Percentiles rank a stretch among this genome's conserved stretches.
Evolutionary conservation across 768 basidiomycete species (phyloP).

Genomic region (Auriculariales sp.): DNA sequence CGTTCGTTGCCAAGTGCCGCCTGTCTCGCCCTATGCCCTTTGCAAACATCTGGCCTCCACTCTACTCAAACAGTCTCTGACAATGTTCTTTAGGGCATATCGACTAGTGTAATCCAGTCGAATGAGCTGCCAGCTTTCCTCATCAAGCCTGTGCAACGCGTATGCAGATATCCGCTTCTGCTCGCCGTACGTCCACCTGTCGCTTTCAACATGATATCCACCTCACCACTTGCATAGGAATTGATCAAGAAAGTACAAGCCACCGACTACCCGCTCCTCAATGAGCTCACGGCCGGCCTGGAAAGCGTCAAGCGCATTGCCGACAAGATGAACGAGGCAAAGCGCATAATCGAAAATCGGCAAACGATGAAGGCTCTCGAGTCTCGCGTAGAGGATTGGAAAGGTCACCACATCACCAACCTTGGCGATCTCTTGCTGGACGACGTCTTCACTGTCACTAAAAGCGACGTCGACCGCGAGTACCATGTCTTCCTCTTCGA

Average conservation of each 20-base stretch:
- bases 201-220: slow-evolving; percentile 4
- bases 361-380: slow-evolving; percentile 80
- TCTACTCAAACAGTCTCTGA: too few species aligned
- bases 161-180: slow-evolving; percentile 95
- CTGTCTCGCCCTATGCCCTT: neutral
- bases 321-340: slow-evolving; percentile 90
- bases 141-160: slow-evolving; percentile 96
- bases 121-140: slow-evolving; percentile 84
- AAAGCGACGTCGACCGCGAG: slow-evolving; percentile 91
- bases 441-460: slow-evolving; percentile 91
- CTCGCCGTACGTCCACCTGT: slow-evolving; percentile 45
- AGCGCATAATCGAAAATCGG: slow-evolving; percentile 80
- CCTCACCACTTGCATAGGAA: slow-evolving; percentile 30
- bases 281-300: slow-evolving; percentile 73
- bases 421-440: slow-evolving; percentile 92
- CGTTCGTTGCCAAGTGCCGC: neutral
- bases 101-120: neutral
- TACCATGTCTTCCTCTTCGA: slow-evolving; percentile 98
- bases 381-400: slow-evolving; percentile 92
- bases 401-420: slow-evolving; percentile 88
- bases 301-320: slow-evolving; percentile 86
- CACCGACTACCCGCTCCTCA: slow-evolving; percentile 50
- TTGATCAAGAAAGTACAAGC: slow-evolving; percentile 57
- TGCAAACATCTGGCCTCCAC: too few species aligned
- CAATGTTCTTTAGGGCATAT: too few species aligned